Evolutionary conservation across 768 basidiomycete species (phyloP).

Genomic region (Trametes coccinea): DNA sequence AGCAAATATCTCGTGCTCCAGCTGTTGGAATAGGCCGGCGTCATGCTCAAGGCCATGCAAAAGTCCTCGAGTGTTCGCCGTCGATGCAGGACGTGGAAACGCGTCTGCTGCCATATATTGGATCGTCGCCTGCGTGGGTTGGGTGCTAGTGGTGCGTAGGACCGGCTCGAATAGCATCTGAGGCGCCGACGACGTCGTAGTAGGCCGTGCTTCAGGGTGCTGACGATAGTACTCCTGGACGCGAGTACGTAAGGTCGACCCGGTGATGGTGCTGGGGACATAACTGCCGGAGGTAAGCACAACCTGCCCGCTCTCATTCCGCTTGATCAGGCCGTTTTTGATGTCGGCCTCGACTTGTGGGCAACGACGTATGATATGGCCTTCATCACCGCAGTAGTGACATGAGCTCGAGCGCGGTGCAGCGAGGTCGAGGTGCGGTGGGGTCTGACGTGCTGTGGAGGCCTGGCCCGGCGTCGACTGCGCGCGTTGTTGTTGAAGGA

Average conservation of each 20-base stretch:
- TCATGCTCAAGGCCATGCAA: conserved; percentile 1
- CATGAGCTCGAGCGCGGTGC: not conserved
- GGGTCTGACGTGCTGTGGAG: not conserved
- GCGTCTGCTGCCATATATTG: too few relatives aligned
- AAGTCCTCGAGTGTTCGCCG: not conserved
- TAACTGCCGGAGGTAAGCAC: conserved; percentile 28
- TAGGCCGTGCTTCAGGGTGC: not conserved
- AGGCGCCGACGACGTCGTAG: too few relatives aligned
- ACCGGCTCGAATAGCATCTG: conserved; percentile 8
- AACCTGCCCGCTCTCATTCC: conserved; percentile 29
- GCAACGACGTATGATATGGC: conserved; percentile 33
- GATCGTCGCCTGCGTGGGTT: not conserved
- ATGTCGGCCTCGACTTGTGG: conserved; percentile 22
- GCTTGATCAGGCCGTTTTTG: conserved; percentile 21
- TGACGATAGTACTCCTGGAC: conserved; percentile 3
- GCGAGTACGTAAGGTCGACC: not conserved
- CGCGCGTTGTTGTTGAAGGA: not conserved
- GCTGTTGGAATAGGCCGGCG: not conserved
- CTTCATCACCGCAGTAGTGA: conserved; percentile 27
- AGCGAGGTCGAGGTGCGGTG: not conserved
- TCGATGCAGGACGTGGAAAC: not conserved
- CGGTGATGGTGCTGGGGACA: conserved; percentile 23
- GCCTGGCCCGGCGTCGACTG: too few relatives aligned
- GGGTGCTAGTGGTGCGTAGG: not conserved
- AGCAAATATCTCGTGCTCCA: conserved; percentile 7